A percentile compares a stretch with the other conserved stretches of the same genome.
These are phyloP conservation scores for Backusella macrospora DNA, from an alignment of 192 early-diverging fungal species.

Conservation along the genomic window DNA sequence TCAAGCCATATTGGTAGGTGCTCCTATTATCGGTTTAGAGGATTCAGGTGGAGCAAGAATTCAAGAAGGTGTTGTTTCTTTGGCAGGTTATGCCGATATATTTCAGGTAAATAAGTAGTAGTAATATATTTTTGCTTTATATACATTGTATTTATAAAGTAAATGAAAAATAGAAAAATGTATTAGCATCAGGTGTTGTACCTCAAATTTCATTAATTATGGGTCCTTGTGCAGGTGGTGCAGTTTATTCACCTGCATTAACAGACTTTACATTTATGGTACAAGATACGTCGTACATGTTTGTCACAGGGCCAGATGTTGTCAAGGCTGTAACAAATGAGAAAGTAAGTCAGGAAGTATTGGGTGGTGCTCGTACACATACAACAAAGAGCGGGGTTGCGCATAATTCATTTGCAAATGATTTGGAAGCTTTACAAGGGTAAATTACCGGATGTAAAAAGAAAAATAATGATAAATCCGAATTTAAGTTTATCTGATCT, in stretches of 20 bases:
- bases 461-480: too few species aligned
- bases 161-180: constrained; percentile 62
- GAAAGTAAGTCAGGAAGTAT: constrained; percentile 90
- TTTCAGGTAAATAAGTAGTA: constrained; percentile 60
- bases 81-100: constrained; percentile 96
- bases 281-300: constrained; percentile 91
- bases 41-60: constrained; percentile 98
- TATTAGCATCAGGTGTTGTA: constrained; percentile 88
- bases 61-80: constrained; percentile 96
- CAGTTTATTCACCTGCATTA: constrained; percentile 96
- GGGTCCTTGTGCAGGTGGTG: constrained; percentile 98
- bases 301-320: constrained; percentile 97
- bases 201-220: constrained; percentile 97
- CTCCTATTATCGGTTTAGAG: constrained; percentile 94
- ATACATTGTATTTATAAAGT: background rate
- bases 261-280: constrained; percentile 99
- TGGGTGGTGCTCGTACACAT: constrained; percentile 90
- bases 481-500: background rate
- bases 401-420: constrained; percentile 91
- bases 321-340: constrained; percentile 97
- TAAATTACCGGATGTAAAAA: constrained; percentile 23
- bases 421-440: constrained; percentile 84
- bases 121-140: constrained; percentile 20
- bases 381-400: constrained; percentile 92
- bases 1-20: constrained; percentile 86